Conservation (phyloP, 768 basidiomycete species). For the Crassisporium funariophilum region DNA sequence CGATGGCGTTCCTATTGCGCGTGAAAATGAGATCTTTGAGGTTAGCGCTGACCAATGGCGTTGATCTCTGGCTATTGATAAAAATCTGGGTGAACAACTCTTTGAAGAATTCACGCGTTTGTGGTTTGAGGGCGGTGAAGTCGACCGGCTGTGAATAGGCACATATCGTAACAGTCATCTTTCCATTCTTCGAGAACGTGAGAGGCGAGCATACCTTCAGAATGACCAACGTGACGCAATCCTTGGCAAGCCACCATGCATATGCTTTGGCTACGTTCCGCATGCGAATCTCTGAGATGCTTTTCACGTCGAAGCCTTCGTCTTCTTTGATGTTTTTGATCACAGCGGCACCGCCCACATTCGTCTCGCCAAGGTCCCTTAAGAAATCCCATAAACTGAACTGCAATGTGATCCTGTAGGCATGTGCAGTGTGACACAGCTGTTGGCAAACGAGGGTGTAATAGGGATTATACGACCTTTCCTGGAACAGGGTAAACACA, state of each 20-base stretch:
- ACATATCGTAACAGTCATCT: neutral
- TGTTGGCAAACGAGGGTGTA: slow-evolving; percentile 89
- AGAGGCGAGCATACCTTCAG: slow-evolving; percentile 66
- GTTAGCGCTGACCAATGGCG: slow-evolving; percentile 56
- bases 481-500: slow-evolving; percentile 47
- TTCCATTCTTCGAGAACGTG: neutral
- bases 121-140: slow-evolving; percentile 72
- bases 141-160: slow-evolving; percentile 72
- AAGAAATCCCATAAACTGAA: slow-evolving; percentile 97
- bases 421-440: slow-evolving; percentile 76
- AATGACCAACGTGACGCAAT: slow-evolving; percentile 69
- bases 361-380: slow-evolving; percentile 83
- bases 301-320: slow-evolving; percentile 50
- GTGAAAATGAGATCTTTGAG: slow-evolving; percentile 38
- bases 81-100: slow-evolving; percentile 73
- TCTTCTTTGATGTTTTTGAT: slow-evolving; percentile 64
- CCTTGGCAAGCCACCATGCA: slow-evolving; percentile 93
- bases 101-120: slow-evolving; percentile 65
- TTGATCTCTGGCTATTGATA: slow-evolving; percentile 71
- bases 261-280: slow-evolving; percentile 82
- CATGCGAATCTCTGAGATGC: slow-evolving; percentile 57
- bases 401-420: slow-evolving; percentile 90
- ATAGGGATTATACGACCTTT: slow-evolving; percentile 93
- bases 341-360: slow-evolving; percentile 78
- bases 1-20: slow-evolving; percentile 61